A percentile compares a stretch with the other conserved stretches of the same genome.
Evolutionary conservation across 495 filamentous ascomycete species (phyloP).

Genomic region (Penicillium alfredii): DNA sequence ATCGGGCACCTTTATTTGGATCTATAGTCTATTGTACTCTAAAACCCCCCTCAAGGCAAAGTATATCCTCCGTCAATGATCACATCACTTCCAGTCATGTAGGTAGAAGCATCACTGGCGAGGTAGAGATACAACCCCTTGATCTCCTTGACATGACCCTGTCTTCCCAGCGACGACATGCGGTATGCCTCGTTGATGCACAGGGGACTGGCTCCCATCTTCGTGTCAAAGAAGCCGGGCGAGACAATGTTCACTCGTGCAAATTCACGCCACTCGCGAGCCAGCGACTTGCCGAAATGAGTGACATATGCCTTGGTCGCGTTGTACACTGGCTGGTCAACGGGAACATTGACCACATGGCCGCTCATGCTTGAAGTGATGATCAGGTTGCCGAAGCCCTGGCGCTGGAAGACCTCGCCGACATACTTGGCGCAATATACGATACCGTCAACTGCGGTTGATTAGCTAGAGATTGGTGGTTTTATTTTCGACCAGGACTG

Average conservation of each 20-base stretch:
- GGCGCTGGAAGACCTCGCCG: constrained; percentile 54
- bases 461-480: background rate
- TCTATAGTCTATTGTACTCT: too few species aligned
- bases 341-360: constrained; percentile 66
- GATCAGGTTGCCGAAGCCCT: constrained; percentile 57
- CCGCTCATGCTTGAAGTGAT: constrained; percentile 77
- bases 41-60: constrained; percentile 22
- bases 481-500: background rate
- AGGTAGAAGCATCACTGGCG: constrained; percentile 58
- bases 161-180: constrained; percentile 51
- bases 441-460: constrained; percentile 36
- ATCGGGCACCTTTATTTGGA: too few species aligned
- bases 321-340: constrained; percentile 62
- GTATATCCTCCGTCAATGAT: constrained; percentile 57
- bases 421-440: constrained; percentile 31
- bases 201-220: constrained; percentile 48
- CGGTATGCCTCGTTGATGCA: constrained; percentile 56
- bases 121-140: constrained; percentile 57
- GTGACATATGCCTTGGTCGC: constrained; percentile 62
- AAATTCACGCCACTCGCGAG: constrained; percentile 63
- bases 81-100: constrained; percentile 62
- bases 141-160: constrained; percentile 59
- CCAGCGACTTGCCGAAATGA: constrained; percentile 58
- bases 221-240: constrained; percentile 62
- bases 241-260: constrained; percentile 61